Evolutionary conservation across 116 monocot genomes (phyloP), one percentile per base, ranked within the genome.

Genomic region (Phalaenopsis hybrid): DNA sequence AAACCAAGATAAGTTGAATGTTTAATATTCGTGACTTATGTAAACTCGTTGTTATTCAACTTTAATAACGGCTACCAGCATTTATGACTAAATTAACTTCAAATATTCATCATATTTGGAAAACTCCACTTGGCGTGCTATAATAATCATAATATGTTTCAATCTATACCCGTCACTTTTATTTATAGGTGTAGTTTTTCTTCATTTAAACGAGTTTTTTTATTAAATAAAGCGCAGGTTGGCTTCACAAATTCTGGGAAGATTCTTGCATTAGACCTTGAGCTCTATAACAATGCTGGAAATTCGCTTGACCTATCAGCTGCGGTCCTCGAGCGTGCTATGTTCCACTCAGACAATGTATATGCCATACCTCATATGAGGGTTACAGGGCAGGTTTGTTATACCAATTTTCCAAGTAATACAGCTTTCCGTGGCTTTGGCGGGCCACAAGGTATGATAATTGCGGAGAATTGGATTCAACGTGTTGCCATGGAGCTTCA

Each of bases 361-460:
- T 99, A 99, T 84, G 81, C 84, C 79, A 89, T 99, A 83, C 91
- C 99, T 50, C 81, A 99, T 88, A 45, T 99, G 21, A 92, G 89
- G 81, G 80, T 99, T 72, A 85, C 18, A 70, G 99, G 99, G 49
- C 80, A 87, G 81, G 92, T 95, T 58, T 99, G 99, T 76, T 91
- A 80, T 83, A 99, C 99, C 8, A 99, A 99, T 85, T 91, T 93
- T 18, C 93, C 99, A 41, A 99, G 95, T 83, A 92, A 99, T 59
- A 99, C 99, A 33, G 99, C 99, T 81, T 99, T 99, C 75, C 86
- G 99, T n/a, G 99, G 99, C 78, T 99, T 99, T 89, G 99, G 99
- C 76, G 99, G 93, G 28, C 99, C 99, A 34, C 99, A 99, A 82
- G 99, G 92, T 18, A 92, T 93, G 95, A 78, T 99, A 51, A 90